Conservation (phyloP, 768 basidiomycete species). For the Trametes sanguinea region DNA sequence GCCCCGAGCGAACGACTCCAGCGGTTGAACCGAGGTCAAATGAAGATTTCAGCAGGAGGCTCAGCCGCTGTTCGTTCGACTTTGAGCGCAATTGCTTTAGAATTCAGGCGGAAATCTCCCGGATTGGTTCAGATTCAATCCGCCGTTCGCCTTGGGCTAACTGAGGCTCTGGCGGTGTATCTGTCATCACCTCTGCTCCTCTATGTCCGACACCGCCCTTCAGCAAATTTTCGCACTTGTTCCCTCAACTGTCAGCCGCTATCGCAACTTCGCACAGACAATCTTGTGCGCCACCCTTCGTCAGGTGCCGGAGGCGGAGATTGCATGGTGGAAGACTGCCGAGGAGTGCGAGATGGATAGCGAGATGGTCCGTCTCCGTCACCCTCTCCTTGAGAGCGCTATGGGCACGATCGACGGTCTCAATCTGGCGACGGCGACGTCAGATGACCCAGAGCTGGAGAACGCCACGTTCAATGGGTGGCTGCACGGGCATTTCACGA, state of each 20-base stretch:
- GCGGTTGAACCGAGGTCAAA: no score
- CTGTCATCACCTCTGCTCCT: constrained; percentile 44
- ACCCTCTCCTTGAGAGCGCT: constrained; percentile 38
- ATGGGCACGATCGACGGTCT: constrained; percentile 47
- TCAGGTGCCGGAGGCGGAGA: constrained; percentile 32
- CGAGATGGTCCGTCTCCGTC: constrained; percentile 32
- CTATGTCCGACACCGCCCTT: constrained; percentile 40
- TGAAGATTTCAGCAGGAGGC: no score
- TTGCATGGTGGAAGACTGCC: constrained; percentile 27
- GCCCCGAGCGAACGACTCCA: no score
- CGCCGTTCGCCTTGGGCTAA: no score
- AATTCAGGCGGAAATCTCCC: no score
- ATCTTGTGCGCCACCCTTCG: constrained; percentile 37
- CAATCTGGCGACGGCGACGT: constrained; percentile 40
- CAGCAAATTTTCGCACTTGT: constrained; percentile 47
- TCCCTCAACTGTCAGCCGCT: constrained; percentile 39
- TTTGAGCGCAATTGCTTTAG: no score
- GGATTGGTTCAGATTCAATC: no score
- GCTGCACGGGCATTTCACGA: constrained; percentile 43
- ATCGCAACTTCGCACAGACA: constrained; percentile 36
- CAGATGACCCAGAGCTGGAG: constrained; percentile 42
- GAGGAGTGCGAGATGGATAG: constrained; percentile 34
- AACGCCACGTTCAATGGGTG: constrained; percentile 51
- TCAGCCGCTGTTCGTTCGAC: no score
- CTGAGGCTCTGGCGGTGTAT: no score